Percentiles rank a stretch among this genome's conserved stretches.
Evolutionary conservation across 495 filamentous ascomycete species (phyloP).

Genomic region (Tuber borchii): DNA sequence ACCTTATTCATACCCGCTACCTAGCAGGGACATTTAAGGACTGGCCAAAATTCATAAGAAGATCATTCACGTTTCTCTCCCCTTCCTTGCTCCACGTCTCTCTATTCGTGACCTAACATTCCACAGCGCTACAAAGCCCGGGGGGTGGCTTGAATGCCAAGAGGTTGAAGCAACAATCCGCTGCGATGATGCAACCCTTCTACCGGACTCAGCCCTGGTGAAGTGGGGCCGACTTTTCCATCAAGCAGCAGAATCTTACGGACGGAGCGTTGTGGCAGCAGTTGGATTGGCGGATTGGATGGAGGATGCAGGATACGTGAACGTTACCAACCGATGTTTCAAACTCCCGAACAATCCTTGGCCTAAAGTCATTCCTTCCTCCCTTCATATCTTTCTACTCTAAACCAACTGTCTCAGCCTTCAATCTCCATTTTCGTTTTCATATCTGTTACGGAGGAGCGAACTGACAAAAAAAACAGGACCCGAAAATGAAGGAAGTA

Average conservation of each 20-base stretch:
- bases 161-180: constrained; percentile 14
- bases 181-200: constrained; percentile 27
- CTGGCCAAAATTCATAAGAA: constrained; percentile 35
- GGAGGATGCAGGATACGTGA: constrained; percentile 20
- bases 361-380: constrained; percentile 18
- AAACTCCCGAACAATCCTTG: constrained; percentile 19
- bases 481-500: constrained; percentile 40
- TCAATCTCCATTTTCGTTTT: not conserved
- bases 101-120: constrained; percentile 5
- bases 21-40: constrained; percentile 40
- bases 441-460: not conserved
- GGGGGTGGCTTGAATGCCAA: constrained; percentile 32
- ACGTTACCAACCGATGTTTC: constrained; percentile 18
- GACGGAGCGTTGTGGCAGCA: constrained; percentile 14
- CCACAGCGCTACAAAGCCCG: constrained; percentile 19
- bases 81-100: not conserved
- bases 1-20: constrained; percentile 45
- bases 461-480: not conserved
- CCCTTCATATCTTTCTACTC: not conserved
- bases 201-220: not conserved
- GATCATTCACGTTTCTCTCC: constrained; percentile 10
- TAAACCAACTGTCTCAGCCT: not conserved
- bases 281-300: constrained; percentile 18
- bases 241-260: constrained; percentile 19
- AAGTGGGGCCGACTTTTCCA: constrained; percentile 12